These are phyloP conservation scores for peach (Prunus persica) DNA, from an alignment of 306 rosid genomes.

Conservation along the genomic window DNA sequence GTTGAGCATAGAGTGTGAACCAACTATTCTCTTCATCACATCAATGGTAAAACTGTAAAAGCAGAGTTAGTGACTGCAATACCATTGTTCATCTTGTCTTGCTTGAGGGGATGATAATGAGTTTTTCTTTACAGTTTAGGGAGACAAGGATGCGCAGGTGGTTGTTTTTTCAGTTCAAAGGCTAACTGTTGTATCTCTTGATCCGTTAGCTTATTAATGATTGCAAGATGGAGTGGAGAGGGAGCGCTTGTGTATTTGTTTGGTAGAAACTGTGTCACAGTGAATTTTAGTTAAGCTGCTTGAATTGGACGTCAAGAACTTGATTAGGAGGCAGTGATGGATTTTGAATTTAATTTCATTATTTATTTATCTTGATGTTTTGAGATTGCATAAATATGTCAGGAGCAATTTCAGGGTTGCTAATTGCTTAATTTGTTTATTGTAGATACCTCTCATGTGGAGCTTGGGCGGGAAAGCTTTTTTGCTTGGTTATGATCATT, in stretches of 20 bases:
- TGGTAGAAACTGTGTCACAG: neutral
- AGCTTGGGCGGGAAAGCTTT: slow-evolving; percentile 87
- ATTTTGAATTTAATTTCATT: neutral
- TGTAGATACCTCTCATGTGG: slow-evolving; percentile 79
- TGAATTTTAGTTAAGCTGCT: neutral
- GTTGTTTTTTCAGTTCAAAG: neutral
- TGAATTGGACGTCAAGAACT: neutral
- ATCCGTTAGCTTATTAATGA: neutral
- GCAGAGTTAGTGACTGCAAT: neutral
- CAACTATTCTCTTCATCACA: neutral
- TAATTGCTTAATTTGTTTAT: slow-evolving; percentile 23
- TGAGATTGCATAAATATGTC: neutral
- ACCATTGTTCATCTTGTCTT: neutral
- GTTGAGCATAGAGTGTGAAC: neutral
- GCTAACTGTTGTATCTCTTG: neutral
- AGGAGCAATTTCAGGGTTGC: neutral
- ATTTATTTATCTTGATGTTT: neutral
- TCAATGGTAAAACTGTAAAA: neutral
- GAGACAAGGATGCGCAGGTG: neutral
- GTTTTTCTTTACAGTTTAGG: neutral
- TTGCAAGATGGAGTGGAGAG: neutral
- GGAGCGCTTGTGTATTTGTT: neutral
- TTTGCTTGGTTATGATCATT: slow-evolving; percentile 82
- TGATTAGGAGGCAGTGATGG: neutral
- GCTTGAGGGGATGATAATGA: neutral